Conservation (phyloP, 495 filamentous ascomycete genomes). For the Xylaria curta region DNA sequence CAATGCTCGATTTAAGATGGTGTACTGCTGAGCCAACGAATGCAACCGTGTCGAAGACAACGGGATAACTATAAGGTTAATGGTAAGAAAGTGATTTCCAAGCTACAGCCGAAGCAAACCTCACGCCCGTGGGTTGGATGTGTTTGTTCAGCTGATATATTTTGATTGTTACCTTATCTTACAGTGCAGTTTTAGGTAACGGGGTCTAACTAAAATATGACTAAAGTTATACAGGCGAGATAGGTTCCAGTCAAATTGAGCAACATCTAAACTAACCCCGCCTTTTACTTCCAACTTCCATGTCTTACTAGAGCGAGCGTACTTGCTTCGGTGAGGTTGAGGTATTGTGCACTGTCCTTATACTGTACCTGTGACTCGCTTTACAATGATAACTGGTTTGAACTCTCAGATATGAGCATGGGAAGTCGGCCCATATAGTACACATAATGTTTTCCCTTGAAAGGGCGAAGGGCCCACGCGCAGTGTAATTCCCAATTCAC, state of each 20-base stretch:
- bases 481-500: neutral
- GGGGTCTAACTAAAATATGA: neutral
- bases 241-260: no score
- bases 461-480: neutral
- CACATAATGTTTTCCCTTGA: neutral
- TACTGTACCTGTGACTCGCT: neutral
- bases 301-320: neutral
- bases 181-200: conserved; percentile 5
- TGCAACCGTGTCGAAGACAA: conserved; percentile 11
- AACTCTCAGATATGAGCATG: neutral
- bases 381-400: neutral
- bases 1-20: neutral
- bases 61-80: neutral
- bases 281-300: neutral
- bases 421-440: neutral
- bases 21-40: neutral
- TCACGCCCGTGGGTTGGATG: neutral
- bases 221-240: no score
- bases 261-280: neutral
- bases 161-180: neutral
- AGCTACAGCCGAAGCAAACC: neutral
- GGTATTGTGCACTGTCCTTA: neutral
- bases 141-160: neutral
- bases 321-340: neutral
- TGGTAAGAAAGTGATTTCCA: neutral